Percentiles rank a stretch among this genome's conserved stretches.
phyloP scores from a whole-genome alignment of 371 early-diverging fungal genomes.

The Blakeslea trispora region DNA sequence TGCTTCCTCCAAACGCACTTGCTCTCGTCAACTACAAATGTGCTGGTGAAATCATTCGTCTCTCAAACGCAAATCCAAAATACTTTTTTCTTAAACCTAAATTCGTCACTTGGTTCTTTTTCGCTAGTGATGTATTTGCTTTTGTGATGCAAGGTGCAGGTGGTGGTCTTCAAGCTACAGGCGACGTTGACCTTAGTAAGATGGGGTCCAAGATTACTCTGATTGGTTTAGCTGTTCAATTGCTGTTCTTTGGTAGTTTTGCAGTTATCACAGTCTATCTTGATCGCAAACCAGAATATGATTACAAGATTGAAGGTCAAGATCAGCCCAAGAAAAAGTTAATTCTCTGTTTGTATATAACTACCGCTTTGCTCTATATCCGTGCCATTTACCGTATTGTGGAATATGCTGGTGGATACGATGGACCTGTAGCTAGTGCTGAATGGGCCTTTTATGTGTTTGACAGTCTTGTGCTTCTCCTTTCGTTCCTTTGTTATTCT shows the following conservation, averaged over 20 bases:
- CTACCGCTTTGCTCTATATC: constrained; percentile 5
- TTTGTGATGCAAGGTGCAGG: constrained; percentile 15
- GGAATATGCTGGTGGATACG: constrained; percentile 9
- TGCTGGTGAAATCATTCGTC: constrained; percentile 16
- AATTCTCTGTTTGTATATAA: neutral
- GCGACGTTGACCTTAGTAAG: neutral
- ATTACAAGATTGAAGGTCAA: constrained; percentile 5
- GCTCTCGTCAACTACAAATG: constrained; percentile 21
- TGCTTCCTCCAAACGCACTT: constrained; percentile 14
- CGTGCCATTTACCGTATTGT: constrained; percentile 17
- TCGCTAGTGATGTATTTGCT: constrained; percentile 10
- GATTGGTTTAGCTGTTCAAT: constrained; percentile 12
- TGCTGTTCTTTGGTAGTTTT: constrained; percentile 12
- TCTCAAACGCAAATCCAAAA: constrained; percentile 8
- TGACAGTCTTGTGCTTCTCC: constrained; percentile 9
- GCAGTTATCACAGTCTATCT: constrained; percentile 7
- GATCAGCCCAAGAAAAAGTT: constrained; percentile 5
- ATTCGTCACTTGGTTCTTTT: constrained; percentile 20
- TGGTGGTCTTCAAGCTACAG: constrained; percentile 7
- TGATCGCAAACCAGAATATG: constrained; percentile 1
- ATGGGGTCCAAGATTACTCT: constrained; percentile 2
- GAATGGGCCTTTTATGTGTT: constrained; percentile 24
- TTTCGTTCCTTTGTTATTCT: constrained; percentile 8
- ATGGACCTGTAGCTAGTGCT: constrained; percentile 1
- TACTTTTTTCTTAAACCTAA: constrained; percentile 4